A percentile compares a stretch with the other conserved stretches of the same genome.
Evolutionary conservation across 208 protist species (phyloP).

Genomic region (Vickermania ingenoplastis): DNA sequence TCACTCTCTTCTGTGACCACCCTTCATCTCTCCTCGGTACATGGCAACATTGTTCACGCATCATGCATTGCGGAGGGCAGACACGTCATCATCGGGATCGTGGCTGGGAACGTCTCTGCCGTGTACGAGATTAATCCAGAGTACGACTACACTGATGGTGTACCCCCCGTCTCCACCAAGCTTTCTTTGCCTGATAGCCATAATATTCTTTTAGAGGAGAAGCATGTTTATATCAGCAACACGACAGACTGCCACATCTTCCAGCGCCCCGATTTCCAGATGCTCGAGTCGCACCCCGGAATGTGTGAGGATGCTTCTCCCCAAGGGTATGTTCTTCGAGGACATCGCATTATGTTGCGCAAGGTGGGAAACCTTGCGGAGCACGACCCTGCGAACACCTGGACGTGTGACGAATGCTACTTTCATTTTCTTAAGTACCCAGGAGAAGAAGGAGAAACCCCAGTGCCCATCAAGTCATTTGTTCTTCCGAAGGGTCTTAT

Average conservation of each 20-base stretch:
- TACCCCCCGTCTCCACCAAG: background rate
- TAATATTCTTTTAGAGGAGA: background rate
- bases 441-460: background rate
- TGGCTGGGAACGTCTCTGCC: background rate
- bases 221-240: background rate
- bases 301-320: background rate
- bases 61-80: background rate
- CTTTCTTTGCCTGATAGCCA: background rate
- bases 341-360: background rate
- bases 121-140: background rate
- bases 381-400: background rate
- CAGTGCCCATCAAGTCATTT: background rate
- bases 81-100: background rate
- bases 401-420: background rate
- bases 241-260: background rate
- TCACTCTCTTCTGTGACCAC: background rate
- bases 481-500: background rate
- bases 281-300: background rate
- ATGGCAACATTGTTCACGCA: background rate
- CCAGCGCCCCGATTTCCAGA: background rate
- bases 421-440: background rate
- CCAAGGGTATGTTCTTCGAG: background rate
- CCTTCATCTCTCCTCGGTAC: background rate
- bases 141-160: background rate
- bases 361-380: background rate